Evolutionary conservation across 768 basidiomycete genomes (phyloP).

Genomic region (Pholiota conissans): DNA sequence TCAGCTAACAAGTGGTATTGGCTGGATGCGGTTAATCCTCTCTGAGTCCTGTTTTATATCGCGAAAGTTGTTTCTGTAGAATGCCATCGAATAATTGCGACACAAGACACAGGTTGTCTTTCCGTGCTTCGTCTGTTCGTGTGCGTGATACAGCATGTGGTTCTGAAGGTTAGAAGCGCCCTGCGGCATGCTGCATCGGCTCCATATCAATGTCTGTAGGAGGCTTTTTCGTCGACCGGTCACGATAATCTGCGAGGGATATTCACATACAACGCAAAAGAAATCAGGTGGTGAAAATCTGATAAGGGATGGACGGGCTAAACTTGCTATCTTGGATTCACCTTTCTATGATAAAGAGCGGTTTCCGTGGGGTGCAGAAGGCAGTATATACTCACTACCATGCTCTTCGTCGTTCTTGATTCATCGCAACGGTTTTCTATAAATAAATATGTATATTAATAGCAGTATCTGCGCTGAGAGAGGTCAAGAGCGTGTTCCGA

Average conservation of each 20-base stretch:
- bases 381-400: not conserved
- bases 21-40: not conserved
- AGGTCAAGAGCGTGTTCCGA: not conserved
- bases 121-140: not conserved
- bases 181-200: not conserved
- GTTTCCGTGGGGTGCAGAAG: not conserved
- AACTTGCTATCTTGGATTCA: slow-evolving; percentile 2
- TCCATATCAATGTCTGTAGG: not conserved
- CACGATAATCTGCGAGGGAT: not conserved
- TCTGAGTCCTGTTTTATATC: not conserved
- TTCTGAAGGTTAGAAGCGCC: slow-evolving; percentile 1
- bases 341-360: not conserved
- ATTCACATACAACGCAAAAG: not conserved
- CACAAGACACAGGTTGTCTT: not conserved
- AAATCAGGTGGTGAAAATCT: not conserved
- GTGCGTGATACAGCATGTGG: slow-evolving; percentile 1
- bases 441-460: not conserved
- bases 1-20: not conserved
- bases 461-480: not conserved
- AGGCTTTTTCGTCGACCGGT: not conserved
- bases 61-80: not conserved
- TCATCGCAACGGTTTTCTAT: not conserved
- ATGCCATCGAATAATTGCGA: not conserved
- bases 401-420: not conserved
- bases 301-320: slow-evolving; percentile 4